These are phyloP conservation scores for Huiozyma naganishii DNA, from an alignment of 805 yeast species.

Conservation along the genomic window DNA sequence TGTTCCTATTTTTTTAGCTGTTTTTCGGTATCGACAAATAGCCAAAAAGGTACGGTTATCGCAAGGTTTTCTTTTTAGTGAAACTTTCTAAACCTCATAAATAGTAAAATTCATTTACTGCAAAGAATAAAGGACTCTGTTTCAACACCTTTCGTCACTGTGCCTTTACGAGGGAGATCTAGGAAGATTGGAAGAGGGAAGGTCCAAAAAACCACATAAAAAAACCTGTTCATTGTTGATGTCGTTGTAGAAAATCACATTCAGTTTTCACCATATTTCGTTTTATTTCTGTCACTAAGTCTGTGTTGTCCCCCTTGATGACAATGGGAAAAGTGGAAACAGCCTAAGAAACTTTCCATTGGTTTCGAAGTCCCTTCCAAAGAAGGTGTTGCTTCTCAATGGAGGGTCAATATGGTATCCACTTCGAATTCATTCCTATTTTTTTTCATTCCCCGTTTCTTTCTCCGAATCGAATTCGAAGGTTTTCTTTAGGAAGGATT, in stretches of 20 bases:
- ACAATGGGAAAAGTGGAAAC: neutral
- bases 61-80: conserved; percentile 1
- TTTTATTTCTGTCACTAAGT: neutral
- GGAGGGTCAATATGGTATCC: neutral
- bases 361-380: neutral
- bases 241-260: neutral
- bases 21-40: too few relatives aligned
- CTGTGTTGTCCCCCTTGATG: neutral
- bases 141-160: neutral
- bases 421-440: neutral
- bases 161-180: neutral
- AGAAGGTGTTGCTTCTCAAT: neutral
- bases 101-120: conserved; percentile 1
- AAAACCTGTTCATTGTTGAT: too few relatives aligned
- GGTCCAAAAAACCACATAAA: too few relatives aligned
- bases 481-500: conserved; percentile 1
- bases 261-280: neutral
- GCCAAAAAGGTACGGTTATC: too few relatives aligned
- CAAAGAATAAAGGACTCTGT: neutral
- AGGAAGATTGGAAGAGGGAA: too few relatives aligned
- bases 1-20: too few relatives aligned
- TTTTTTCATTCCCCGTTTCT: neutral
- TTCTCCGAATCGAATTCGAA: neutral
- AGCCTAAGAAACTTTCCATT: neutral
- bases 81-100: neutral